Base-by-base conservation (phyloP, 768 basidiomycete species). In the Mycena venus region DNA sequence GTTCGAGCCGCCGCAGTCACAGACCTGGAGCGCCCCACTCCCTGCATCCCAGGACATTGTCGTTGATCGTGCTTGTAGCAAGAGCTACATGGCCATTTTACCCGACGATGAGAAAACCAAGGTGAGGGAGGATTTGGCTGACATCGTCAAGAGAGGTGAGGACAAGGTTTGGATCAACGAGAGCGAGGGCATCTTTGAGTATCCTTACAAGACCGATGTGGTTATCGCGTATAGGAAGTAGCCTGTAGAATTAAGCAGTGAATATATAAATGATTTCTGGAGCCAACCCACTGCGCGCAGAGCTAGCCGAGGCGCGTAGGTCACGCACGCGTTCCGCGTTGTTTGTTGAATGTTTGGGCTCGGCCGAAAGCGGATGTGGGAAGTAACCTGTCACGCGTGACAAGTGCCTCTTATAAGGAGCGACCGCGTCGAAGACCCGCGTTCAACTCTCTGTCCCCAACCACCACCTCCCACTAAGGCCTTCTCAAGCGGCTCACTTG, bases 61-160 rank as follows among this genome's bases (percentile, higher is more conserved):
- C 9, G 83, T 95, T 42, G 86, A 95, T 65, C 86, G 96, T 61
- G 92, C 92, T 2, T 86, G 87, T 70, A 96, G 92, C 83, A 98
- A 98, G 85, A 96, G 95, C 76, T 98, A 97, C 82, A 91, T 97
- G 53, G 88, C 93, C 0, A 82, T 93, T 25, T 85, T 93, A 40
- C 83, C 88, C 3, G 88, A 88, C 2, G 88, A 88, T n/a, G 88
- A 91, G 77, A 93, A 90, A 82, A 81, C 82, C 15, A 84, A 87
- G 49, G 87, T 96, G 38, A 81, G 83, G 27, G 76, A 84, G 12
- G 86, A 90, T 56, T 80, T 96, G 32, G 83, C 86, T 53, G 85
- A 80, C 11, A 91, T 96, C 66, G 80, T 96, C 2, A 80, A 89
- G 64, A 84, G 82, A 31, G 92, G 91, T 23, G 89, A 93, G 11